Evolutionary conservation across 2,329 filamentous ascomycete species (phyloP).

Genomic region (Pyrenophora teres): DNA sequence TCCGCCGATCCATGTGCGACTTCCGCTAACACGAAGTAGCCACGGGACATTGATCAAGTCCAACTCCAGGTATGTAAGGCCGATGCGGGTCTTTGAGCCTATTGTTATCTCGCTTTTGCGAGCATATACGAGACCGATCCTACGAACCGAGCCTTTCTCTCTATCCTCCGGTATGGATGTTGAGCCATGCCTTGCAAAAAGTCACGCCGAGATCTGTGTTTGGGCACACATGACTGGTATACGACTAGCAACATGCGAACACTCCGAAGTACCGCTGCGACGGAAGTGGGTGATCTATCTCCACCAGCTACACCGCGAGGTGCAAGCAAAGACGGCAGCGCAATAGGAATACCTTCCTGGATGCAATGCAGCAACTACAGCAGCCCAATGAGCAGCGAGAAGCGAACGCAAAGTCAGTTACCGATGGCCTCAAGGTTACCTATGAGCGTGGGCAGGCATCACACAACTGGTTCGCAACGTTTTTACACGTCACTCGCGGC

Average conservation of each 20-base stretch:
- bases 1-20: conserved; percentile 1
- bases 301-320: conserved; percentile 14
- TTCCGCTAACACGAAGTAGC: conserved; percentile 65
- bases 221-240: conserved; percentile 40
- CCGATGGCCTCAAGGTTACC: conserved; percentile 15
- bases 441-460: conserved; percentile 24
- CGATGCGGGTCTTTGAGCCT: conserved; percentile 58
- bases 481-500: conserved; percentile 11
- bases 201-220: conserved; percentile 35
- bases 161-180: conserved; percentile 29
- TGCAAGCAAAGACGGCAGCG: conserved; percentile 23
- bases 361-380: conserved; percentile 15
- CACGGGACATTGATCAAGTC: conserved; percentile 91
- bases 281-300: conserved; percentile 32
- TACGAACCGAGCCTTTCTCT: conserved; percentile 29
- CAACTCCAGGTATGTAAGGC: conserved; percentile 99
- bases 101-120: conserved; percentile 37
- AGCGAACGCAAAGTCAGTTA: conserved; percentile 14
- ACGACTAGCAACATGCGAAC: conserved; percentile 42
- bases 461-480: conserved; percentile 26
- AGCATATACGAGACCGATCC: conserved; percentile 43
- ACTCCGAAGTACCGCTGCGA: conserved; percentile 31
- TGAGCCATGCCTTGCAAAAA: conserved; percentile 34
- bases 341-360: conserved; percentile 19
- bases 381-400: conserved; percentile 17